Evolutionary conservation across 2,329 filamentous ascomycete genomes (phyloP).

Genomic region (Cordyceps cicadae): DNA sequence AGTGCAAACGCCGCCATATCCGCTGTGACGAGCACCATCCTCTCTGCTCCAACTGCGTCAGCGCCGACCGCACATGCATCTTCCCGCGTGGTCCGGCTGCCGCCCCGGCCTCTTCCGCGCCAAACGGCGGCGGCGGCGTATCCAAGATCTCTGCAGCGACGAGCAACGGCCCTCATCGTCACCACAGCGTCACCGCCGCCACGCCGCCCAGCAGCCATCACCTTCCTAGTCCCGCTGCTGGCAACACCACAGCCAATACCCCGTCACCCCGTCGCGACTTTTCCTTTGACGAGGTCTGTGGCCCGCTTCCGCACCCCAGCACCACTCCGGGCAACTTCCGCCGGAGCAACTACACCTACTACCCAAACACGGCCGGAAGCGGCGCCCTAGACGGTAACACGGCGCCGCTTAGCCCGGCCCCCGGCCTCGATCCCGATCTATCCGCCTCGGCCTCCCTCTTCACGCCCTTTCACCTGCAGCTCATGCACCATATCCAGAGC

Average conservation of each 20-base stretch:
- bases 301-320: background rate
- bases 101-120: background rate
- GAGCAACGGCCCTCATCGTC: background rate
- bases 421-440: constrained; percentile 5
- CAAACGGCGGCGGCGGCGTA: background rate
- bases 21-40: constrained; percentile 36
- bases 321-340: background rate
- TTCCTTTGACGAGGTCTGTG: background rate
- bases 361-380: background rate
- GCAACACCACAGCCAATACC: background rate
- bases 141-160: background rate
- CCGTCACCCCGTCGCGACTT: background rate
- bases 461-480: constrained; percentile 30
- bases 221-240: background rate
- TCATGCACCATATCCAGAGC: constrained; percentile 30
- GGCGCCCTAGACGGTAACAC: background rate
- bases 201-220: background rate
- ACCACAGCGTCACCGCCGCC: background rate
- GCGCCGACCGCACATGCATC: constrained; percentile 28
- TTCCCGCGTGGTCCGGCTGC: constrained; percentile 19
- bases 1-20: constrained; percentile 34
- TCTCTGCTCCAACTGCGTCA: constrained; percentile 31
- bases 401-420: background rate
- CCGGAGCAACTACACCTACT: constrained; percentile 5
- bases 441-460: constrained; percentile 20